These are phyloP conservation scores for Coemansia sp. DNA, from an alignment of 371 early-diverging fungal species.

Conservation along the genomic window DNA sequence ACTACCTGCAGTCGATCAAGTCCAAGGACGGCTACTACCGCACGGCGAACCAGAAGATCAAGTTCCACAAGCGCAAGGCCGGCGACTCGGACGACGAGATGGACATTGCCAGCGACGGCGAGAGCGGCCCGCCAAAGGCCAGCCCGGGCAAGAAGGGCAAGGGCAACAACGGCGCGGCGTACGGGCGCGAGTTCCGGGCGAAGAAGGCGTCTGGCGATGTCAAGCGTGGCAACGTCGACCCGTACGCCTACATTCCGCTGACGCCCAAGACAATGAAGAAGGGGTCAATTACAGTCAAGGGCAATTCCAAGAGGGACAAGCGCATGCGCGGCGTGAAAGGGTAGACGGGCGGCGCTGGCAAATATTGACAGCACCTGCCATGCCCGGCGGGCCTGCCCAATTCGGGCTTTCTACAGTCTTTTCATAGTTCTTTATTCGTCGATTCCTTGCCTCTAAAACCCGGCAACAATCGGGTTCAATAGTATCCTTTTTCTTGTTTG, in stretches of 20 bases:
- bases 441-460: not conserved
- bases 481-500: not conserved
- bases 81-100: conserved; percentile 62
- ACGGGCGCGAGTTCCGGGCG: conserved; percentile 61
- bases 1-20: conserved; percentile 77
- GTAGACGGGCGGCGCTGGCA: not conserved
- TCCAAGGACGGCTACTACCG: conserved; percentile 86
- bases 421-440: not conserved
- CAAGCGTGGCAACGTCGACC: conserved; percentile 86
- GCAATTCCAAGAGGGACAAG: conserved; percentile 45
- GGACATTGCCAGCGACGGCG: conserved; percentile 50
- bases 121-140: conserved; percentile 29
- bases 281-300: conserved; percentile 39
- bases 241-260: conserved; percentile 95
- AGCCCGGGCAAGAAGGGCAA: conserved; percentile 45
- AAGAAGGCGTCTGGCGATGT: conserved; percentile 93
- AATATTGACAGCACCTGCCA: not conserved
- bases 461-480: not conserved
- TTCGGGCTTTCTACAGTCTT: conserved; percentile 3
- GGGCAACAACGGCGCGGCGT: conserved; percentile 29
- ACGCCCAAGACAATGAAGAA: conserved; percentile 51
- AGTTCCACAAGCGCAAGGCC: conserved; percentile 74
- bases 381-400: too few relatives aligned
- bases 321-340: conserved; percentile 24
- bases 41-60: conserved; percentile 78